Conservation (phyloP, 176 grass and related monocot genomes). For the Oryza longistaminata region DNA sequence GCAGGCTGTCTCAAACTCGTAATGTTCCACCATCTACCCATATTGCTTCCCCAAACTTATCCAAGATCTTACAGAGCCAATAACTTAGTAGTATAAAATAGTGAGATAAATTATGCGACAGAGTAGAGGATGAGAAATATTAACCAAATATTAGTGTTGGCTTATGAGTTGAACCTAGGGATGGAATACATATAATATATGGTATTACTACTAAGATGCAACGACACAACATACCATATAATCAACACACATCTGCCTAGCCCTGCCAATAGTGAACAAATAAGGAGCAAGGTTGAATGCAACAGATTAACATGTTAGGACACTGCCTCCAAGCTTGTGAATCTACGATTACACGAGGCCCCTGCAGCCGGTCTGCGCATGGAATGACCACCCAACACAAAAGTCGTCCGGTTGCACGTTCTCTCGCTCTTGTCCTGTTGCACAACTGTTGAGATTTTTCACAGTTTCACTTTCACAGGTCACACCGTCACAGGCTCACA, state of each 20-base stretch:
- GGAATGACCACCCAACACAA: neutral
- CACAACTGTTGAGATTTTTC: neutral
- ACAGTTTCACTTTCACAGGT: neutral
- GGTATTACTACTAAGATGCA: conserved; percentile 27
- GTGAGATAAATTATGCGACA: neutral
- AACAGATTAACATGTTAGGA: neutral
- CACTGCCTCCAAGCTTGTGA: neutral
- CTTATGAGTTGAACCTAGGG: neutral
- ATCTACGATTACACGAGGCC: neutral
- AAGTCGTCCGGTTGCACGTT: neutral
- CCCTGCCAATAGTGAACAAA: conserved; percentile 49
- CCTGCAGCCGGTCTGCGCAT: conserved; percentile 4
- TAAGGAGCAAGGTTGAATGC: neutral
- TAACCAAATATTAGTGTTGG: conserved; percentile 2
- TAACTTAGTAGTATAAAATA: neutral
- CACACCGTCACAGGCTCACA: neutral
- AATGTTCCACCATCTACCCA: conserved; percentile 9
- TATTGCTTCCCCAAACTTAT: neutral
- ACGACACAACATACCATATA: conserved; percentile 67
- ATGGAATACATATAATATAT: conserved; percentile 6
- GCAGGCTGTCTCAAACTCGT: neutral
- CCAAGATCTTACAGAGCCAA: conserved; percentile 11
- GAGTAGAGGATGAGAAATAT: neutral
- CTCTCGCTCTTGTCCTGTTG: neutral
- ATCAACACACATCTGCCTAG: conserved; percentile 92